These are phyloP conservation scores for Neurospora sp. DNA, from an alignment of 495 filamentous ascomycete species.

Conservation along the genomic window DNA sequence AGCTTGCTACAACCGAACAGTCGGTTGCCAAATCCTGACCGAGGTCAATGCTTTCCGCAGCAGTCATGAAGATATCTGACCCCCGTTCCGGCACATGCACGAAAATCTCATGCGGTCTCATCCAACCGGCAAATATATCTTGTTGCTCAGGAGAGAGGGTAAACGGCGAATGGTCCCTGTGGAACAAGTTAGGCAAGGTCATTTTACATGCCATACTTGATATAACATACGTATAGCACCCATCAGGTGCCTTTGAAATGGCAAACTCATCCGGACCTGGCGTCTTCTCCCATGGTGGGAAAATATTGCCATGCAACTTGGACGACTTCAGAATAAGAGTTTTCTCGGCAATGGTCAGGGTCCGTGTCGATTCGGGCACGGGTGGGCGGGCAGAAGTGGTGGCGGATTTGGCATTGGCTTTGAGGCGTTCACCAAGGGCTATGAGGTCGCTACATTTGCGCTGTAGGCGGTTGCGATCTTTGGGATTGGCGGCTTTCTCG, in stretches of 20 bases:
- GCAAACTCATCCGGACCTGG: constrained; percentile 31
- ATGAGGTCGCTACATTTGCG: constrained; percentile 57
- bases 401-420: constrained; percentile 28
- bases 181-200: neutral
- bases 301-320: constrained; percentile 66
- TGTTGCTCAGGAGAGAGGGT: constrained; percentile 62
- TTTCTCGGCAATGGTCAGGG: constrained; percentile 61
- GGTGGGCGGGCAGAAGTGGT: constrained; percentile 20
- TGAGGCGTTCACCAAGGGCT: constrained; percentile 62
- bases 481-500: constrained; percentile 35
- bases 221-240: neutral
- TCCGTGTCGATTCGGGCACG: constrained; percentile 48
- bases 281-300: constrained; percentile 66
- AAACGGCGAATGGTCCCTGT: constrained; percentile 56
- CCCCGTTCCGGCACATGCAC: constrained; percentile 1
- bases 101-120: constrained; percentile 53
- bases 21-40: constrained; percentile 92
- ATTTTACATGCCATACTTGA: neutral
- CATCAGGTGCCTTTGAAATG: neutral
- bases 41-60: constrained; percentile 53
- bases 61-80: constrained; percentile 44
- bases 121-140: constrained; percentile 71
- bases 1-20: constrained; percentile 92
- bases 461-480: constrained; percentile 50
- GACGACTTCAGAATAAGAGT: constrained; percentile 69